A percentile compares a stretch with the other conserved stretches of the same genome.
Conservation (phyloP, 768 basidiomycete genomes). For the Trametes elegans region DNA sequence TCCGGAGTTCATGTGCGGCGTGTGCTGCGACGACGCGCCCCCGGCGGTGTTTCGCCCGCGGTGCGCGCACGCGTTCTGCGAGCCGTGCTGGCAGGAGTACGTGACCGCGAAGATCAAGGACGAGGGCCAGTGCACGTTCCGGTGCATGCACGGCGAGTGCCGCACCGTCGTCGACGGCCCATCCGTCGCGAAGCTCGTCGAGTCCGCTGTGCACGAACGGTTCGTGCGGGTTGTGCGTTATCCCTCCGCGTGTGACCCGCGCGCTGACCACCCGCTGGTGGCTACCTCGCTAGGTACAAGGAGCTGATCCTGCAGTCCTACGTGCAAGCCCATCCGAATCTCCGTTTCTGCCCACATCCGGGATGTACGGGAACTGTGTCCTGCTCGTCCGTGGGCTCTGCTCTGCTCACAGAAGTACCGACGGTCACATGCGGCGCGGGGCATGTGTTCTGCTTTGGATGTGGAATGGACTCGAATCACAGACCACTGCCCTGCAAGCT, state of each 20-base stretch:
- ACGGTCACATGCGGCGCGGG: constrained; percentile 80
- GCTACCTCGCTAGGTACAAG: constrained; percentile 41
- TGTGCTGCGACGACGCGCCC: constrained; percentile 73
- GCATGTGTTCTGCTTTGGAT: constrained; percentile 95
- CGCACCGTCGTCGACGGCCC: constrained; percentile 57
- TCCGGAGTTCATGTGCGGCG: constrained; percentile 76
- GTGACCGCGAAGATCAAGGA: constrained; percentile 75
- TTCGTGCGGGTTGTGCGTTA: neutral
- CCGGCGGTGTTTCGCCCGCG: constrained; percentile 63
- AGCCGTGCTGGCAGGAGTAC: constrained; percentile 82
- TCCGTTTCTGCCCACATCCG: constrained; percentile 95
- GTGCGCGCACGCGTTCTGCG: constrained; percentile 85
- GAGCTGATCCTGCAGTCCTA: constrained; percentile 87
- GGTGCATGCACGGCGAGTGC: constrained; percentile 82
- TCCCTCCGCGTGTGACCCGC: neutral
- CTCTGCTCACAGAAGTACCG: constrained; percentile 79
- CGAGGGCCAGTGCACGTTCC: constrained; percentile 69
- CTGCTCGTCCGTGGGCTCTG: constrained; percentile 67
- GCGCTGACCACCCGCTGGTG: neutral
- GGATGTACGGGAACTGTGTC: constrained; percentile 90
- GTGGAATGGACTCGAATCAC: constrained; percentile 83
- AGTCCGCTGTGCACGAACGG: constrained; percentile 33
- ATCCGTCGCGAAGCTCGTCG: constrained; percentile 54
- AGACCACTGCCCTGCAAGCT: constrained; percentile 88
- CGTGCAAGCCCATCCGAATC: constrained; percentile 76